Percentiles rank a stretch among this genome's conserved stretches.
Evolutionary conservation across 352 stramenopile species (phyloP).

Genomic region (Thraustotheca clavata): DNA sequence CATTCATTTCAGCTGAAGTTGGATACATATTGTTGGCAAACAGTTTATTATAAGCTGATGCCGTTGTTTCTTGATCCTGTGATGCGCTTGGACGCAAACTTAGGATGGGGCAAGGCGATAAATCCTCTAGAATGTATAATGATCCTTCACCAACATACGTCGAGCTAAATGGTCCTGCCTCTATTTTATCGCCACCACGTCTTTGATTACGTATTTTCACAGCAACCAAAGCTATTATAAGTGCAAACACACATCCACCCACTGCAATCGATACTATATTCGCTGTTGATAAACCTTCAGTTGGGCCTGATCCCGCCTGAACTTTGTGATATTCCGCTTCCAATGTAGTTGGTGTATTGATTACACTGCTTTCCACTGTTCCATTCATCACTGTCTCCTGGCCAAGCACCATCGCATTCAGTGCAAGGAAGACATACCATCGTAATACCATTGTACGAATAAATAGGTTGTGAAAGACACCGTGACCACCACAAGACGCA

Average conservation of each 20-base stretch:
- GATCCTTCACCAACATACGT: neutral
- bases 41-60: neutral
- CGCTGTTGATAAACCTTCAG: too few species aligned
- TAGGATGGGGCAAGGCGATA: neutral
- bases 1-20: neutral
- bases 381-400: too few species aligned
- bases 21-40: neutral
- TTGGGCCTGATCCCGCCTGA: too few species aligned
- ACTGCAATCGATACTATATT: neutral
- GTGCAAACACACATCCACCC: neutral
- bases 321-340: too few species aligned
- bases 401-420: too few species aligned
- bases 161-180: neutral
- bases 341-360: too few species aligned
- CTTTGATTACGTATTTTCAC: neutral
- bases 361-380: too few species aligned
- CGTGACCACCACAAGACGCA: too few species aligned
- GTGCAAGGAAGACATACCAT: too few species aligned
- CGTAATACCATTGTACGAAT: too few species aligned
- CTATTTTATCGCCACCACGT: neutral
- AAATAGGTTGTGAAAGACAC: too few species aligned
- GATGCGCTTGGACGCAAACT: neutral
- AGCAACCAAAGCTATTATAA: neutral
- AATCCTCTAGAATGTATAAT: neutral
- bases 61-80: neutral